Base-by-base conservation (phyloP, 805 yeast genomes). In the Saccharomycopsis fodiens region DNA sequence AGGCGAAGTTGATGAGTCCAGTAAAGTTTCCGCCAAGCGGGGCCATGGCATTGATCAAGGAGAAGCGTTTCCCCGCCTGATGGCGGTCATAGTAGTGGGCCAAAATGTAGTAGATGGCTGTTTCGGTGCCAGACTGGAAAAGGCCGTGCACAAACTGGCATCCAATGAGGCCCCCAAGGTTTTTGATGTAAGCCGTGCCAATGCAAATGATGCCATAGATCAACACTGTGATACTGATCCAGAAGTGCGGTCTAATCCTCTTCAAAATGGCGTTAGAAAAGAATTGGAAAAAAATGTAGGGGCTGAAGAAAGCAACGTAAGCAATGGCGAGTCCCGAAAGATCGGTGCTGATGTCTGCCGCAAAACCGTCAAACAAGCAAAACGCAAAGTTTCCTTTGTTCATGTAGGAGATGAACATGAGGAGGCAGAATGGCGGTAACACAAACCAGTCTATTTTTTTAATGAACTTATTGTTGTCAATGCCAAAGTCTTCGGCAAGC, bases 1-100 rank as follows among this genome's bases (percentile, higher is more conserved):
- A 73, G 49, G 75, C 76, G 53, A 73, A 78, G 6, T 88, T 86
- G 52, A 82, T 69, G 23, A 83, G 75, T 46, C 86, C 87, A 8
- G 82, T 80, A 53, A 83, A 81, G 19, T 85, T 86, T 58, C 89
- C 88, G 1, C 88, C 85, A 46, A 83, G 67, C 50, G 82, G 74
- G 3, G 87, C 79, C 38, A 82, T 76, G 25, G 81, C 67, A 19
- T 40, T 80, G 62, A 82, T 82, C 44, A 77, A 72, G 30, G 82
- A 72, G 60, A 78, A 80, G 41, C 89, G 64, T 57, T 77, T 73
- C 62, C 80, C 85, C 8, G 85, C 73, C 60, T 82, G 89, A 15
- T 62, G 61, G 43, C 79, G 72, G 34, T 75, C 66, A 62, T 82
- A 82, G 66, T 78, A 82, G 60, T 77, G 75, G 30, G 83, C 69